These are phyloP conservation scores for Astrephomene gubernaculifera DNA, from an alignment of 139 green algal species.

Conservation along the genomic window DNA sequence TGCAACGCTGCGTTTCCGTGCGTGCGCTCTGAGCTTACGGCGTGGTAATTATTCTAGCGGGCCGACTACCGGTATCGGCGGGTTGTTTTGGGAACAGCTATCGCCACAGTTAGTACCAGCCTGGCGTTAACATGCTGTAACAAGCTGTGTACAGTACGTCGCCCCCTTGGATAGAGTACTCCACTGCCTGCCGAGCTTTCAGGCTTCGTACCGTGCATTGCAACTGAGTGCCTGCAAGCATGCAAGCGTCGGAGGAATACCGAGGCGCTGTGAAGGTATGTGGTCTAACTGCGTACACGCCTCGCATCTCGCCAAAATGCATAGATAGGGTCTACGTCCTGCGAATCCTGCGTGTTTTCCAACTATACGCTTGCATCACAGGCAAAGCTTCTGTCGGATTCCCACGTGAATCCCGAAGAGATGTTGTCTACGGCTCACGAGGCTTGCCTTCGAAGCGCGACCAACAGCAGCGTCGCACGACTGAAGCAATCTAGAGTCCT, in stretches of 20 bases:
- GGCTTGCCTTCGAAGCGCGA: background rate
- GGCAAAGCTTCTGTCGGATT: conserved; percentile 1
- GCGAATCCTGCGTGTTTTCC: background rate
- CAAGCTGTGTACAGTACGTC: too few relatives aligned
- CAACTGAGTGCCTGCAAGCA: background rate
- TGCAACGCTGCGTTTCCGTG: too few relatives aligned
- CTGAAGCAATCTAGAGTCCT: background rate
- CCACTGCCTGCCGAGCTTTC: too few relatives aligned
- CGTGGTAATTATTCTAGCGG: too few relatives aligned
- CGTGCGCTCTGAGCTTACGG: too few relatives aligned
- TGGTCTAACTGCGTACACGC: background rate
- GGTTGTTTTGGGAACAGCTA: too few relatives aligned
- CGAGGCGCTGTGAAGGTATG: background rate
- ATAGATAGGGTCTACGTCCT: background rate
- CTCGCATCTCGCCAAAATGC: background rate
- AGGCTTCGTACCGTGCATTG: too few relatives aligned
- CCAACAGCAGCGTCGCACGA: background rate
- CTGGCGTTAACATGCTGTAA: too few relatives aligned
- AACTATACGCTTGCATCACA: background rate
- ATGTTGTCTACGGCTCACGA: background rate
- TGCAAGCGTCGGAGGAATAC: background rate
- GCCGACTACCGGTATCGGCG: too few relatives aligned
- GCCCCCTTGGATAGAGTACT: too few relatives aligned
- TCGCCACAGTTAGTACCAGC: too few relatives aligned
- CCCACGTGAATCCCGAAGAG: background rate